A percentile compares a stretch with the other conserved stretches of the same genome.
These are phyloP conservation scores for Mucor lusitanicus DNA, from an alignment of 371 early-diverging fungal genomes.

Conservation along the genomic window DNA sequence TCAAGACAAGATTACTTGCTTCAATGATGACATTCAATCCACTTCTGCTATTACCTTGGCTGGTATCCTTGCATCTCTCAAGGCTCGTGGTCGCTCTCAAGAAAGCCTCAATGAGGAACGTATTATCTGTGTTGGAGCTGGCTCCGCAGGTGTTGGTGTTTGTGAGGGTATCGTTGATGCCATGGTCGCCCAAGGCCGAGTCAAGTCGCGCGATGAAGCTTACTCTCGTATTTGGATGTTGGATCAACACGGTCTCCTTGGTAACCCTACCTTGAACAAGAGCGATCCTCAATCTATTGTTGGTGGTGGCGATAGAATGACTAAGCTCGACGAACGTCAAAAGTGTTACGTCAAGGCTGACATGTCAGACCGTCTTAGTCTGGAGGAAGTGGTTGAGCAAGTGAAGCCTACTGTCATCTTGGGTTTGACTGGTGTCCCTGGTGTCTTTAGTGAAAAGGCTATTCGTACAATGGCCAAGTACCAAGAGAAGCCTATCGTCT, in stretches of 20 bases:
- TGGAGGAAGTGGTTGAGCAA: conserved; percentile 58
- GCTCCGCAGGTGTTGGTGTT: conserved; percentile 70
- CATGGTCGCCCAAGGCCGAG: conserved; percentile 62
- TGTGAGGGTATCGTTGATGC: conserved; percentile 67
- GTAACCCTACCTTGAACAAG: conserved; percentile 39
- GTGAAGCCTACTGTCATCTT: conserved; percentile 67
- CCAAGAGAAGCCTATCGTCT: conserved; percentile 61
- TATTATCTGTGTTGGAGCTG: conserved; percentile 70
- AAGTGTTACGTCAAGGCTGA: conserved; percentile 55
- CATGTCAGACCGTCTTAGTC: conserved; percentile 48
- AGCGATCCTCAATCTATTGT: not conserved
- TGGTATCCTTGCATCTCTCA: conserved; percentile 63
- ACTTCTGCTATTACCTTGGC: conserved; percentile 68
- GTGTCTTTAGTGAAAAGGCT: conserved; percentile 63
- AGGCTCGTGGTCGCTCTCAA: conserved; percentile 49
- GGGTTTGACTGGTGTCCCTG: conserved; percentile 62
- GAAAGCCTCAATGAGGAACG: conserved; percentile 47
- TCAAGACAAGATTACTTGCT: conserved; percentile 60
- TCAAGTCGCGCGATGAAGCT: conserved; percentile 61
- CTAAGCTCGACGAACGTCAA: conserved; percentile 55
- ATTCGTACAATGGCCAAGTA: conserved; percentile 60
- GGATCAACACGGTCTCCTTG: conserved; percentile 58
- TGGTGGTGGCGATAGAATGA: conserved; percentile 14
- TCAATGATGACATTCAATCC: conserved; percentile 74
- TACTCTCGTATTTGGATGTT: conserved; percentile 61